Conservation (phyloP, 2,329 filamentous ascomycete species). For the Epichloe bromicola region DNA sequence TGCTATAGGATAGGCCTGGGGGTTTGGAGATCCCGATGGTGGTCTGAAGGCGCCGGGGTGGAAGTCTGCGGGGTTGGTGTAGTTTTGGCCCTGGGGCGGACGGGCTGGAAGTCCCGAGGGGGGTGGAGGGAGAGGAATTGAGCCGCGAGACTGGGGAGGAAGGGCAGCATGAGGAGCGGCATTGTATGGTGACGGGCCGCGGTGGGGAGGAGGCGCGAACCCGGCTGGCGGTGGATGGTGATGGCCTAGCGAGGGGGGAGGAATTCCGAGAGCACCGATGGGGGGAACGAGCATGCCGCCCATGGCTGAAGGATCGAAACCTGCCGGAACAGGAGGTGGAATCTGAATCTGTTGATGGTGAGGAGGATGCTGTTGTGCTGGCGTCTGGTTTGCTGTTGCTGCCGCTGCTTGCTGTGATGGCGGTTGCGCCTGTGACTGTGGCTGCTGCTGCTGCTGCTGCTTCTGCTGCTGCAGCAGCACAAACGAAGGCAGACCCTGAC, state of each 20-base stretch:
- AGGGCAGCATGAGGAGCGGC: conserved; percentile 7
- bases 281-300: conserved; percentile 8
- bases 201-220: conserved; percentile 21
- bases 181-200: conserved; percentile 22
- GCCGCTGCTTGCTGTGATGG: neutral
- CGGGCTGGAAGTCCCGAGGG: conserved; percentile 38
- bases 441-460: conserved; percentile 28
- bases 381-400: conserved; percentile 7
- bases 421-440: conserved; percentile 1
- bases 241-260: conserved; percentile 7
- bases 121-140: conserved; percentile 33
- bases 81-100: conserved; percentile 34
- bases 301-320: conserved; percentile 24
- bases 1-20: conserved; percentile 26
- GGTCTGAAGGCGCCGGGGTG: conserved; percentile 31
- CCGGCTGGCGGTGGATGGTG: conserved; percentile 21
- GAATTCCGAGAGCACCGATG: conserved; percentile 9
- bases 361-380: conserved; percentile 13
- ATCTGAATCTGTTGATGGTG: conserved; percentile 10
- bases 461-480: conserved; percentile 46
- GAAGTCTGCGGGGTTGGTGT: conserved; percentile 34
- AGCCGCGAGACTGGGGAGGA: conserved; percentile 16
- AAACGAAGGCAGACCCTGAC: conserved; percentile 61
- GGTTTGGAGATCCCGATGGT: conserved; percentile 24
- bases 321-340: conserved; percentile 12